A percentile compares a stretch with the other conserved stretches of the same genome.
Evolutionary conservation across 352 stramenopile genomes (phyloP).

Genomic region (Lagenidium sp.): DNA sequence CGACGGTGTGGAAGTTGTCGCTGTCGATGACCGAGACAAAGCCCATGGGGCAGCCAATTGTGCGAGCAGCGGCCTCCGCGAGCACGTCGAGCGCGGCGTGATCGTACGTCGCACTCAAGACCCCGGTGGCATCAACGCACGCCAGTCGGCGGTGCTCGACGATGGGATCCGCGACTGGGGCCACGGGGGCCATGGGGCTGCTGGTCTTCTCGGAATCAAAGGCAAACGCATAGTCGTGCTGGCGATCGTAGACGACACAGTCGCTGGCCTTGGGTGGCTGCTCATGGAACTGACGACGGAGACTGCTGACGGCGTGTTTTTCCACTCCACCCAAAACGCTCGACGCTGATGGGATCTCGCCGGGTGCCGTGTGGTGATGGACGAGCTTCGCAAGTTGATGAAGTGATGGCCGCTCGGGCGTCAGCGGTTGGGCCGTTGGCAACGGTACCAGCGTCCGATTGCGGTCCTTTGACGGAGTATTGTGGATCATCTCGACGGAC

Average conservation of each 20-base stretch:
- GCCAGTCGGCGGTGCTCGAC: slow-evolving; percentile 36
- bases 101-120: slow-evolving; percentile 33
- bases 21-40: slow-evolving; percentile 53
- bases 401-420: too few relatives aligned
- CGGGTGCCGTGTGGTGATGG: slow-evolving; percentile 2
- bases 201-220: slow-evolving; percentile 25
- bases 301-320: slow-evolving; percentile 23
- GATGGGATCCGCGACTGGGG: slow-evolving; percentile 20
- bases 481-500: slow-evolving; percentile 18
- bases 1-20: slow-evolving; percentile 35
- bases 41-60: slow-evolving; percentile 42
- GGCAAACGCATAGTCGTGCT: slow-evolving; percentile 39
- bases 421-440: slow-evolving; percentile 21
- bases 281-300: slow-evolving; percentile 21
- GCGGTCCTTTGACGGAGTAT: slow-evolving; percentile 36
- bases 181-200: slow-evolving; percentile 32
- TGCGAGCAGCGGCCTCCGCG: slow-evolving; percentile 37
- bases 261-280: slow-evolving; percentile 6
- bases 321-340: slow-evolving; percentile 28
- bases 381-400: slow-evolving; percentile 35
- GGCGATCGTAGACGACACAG: slow-evolving; percentile 18
- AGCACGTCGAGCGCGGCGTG: slow-evolving; percentile 38
- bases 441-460: too few relatives aligned
- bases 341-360: slow-evolving; percentile 17
- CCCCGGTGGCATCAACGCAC: slow-evolving; percentile 33